Evolutionary conservation across 2,329 filamentous ascomycete species (phyloP).

Genomic region (Blastomyces emzantsi): DNA sequence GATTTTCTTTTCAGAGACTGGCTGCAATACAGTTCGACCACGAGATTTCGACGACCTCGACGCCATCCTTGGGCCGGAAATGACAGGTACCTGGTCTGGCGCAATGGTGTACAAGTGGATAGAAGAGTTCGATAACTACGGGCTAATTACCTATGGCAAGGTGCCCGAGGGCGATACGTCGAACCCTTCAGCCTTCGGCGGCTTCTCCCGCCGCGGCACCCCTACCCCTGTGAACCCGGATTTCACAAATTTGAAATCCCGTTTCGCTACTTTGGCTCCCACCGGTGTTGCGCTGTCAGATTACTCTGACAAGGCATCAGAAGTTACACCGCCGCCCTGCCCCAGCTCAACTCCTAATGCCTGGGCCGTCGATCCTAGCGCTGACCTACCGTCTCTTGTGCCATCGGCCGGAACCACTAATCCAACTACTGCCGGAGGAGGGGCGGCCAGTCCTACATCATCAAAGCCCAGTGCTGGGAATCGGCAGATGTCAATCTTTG

Average conservation of each 20-base stretch:
- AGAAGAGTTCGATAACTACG: slow-evolving; percentile 73
- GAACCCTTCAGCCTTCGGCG: slow-evolving; percentile 51
- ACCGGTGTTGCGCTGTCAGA: slow-evolving; percentile 56
- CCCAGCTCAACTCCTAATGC: slow-evolving; percentile 58
- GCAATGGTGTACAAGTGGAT: slow-evolving; percentile 89
- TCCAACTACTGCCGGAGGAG: neutral
- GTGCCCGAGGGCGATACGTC: slow-evolving; percentile 46
- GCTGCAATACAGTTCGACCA: slow-evolving; percentile 54
- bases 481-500: neutral
- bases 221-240: slow-evolving; percentile 67
- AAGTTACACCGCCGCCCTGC: slow-evolving; percentile 57
- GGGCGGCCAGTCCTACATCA: neutral
- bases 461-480: neutral
- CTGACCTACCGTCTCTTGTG: slow-evolving; percentile 60
- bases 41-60: slow-evolving; percentile 53
- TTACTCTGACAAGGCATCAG: slow-evolving; percentile 56
- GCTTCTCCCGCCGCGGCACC: slow-evolving; percentile 61
- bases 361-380: slow-evolving; percentile 65
- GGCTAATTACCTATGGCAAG: slow-evolving; percentile 63
- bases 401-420: slow-evolving; percentile 30
- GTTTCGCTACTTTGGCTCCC: slow-evolving; percentile 66
- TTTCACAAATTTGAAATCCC: slow-evolving; percentile 64
- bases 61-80: slow-evolving; percentile 65
- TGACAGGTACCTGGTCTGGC: slow-evolving; percentile 63
- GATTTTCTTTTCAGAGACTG: slow-evolving; percentile 84